Conservation (phyloP, 2,329 filamentous ascomycete genomes). For the Arachnomyces sp. region DNA sequence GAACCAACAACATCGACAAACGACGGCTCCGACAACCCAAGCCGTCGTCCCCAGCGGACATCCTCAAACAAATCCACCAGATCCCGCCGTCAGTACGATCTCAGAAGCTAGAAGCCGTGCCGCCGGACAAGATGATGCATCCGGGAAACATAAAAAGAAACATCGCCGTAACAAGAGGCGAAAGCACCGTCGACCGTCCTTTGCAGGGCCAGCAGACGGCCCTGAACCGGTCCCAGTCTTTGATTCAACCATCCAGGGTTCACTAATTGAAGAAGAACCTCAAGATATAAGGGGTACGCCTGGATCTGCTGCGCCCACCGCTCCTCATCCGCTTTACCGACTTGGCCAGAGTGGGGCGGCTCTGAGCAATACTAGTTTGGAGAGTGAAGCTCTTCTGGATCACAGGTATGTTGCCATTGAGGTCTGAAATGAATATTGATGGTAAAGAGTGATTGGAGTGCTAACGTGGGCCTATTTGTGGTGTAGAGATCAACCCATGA, state of each 20-base stretch:
- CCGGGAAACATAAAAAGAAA: constrained; percentile 49
- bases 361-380: constrained; percentile 75
- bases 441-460: constrained; percentile 36
- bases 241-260: constrained; percentile 24
- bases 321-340: constrained; percentile 47
- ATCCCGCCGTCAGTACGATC: too few relatives aligned
- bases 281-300: constrained; percentile 37
- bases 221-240: constrained; percentile 25
- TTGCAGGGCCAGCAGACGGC: constrained; percentile 58
- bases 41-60: too few relatives aligned
- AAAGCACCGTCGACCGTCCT: constrained; percentile 69
- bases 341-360: constrained; percentile 46
- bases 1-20: too few relatives aligned
- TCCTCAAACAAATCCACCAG: too few relatives aligned
- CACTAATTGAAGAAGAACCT: constrained; percentile 35
- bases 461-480: not conserved
- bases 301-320: constrained; percentile 24
- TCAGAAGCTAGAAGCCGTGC: too few relatives aligned
- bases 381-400: constrained; percentile 80
- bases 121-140: too few relatives aligned
- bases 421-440: too few relatives aligned
- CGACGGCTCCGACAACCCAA: too few relatives aligned
- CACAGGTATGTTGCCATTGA: constrained; percentile 61
- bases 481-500: constrained; percentile 50
- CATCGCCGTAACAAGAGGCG: constrained; percentile 74